Evolutionary conservation across 148 eudicot species (phyloP), one percentile per base, ranked within the genome.

Genomic region (Agrostemma githago): DNA sequence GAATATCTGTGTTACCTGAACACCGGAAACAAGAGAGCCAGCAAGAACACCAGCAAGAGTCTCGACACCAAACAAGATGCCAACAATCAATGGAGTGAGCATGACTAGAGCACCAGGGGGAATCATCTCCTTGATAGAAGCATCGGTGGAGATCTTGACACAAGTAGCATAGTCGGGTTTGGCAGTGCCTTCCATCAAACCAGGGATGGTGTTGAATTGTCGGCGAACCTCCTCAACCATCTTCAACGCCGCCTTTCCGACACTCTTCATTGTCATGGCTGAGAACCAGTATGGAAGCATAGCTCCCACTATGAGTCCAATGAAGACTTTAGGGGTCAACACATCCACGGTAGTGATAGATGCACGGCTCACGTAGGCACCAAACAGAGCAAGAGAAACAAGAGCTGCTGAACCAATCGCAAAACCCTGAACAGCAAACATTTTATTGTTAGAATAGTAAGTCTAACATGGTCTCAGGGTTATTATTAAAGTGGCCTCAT

Each of bases 251-350:
- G 98, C 98, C 71, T 82, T 91, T 46, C 98, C 98, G 41, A 93
- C 98, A 73, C 98, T 93, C 90, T 93, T 93, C 98, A 93, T 93
- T 70, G 98, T 93, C 98, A 93, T 91, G 79, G 98, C 98, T 3
- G 98, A 93, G 87, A 93, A 93, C 98, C 98, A 91, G 81, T 91
- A 93, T 43, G 98, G 98, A 79, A 93, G 95, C 98, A 93, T 93
- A 65, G 98, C 98, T 74, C 98, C 98, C 62, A 91, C 97, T 26
- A 93, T 41, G 79, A 93, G 77, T 77, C 98, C 98, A 68, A 93
- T 88, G 80, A 93, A 91, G 14, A 93, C 98, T 78, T 89, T 93
- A 2, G 98, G 98, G 66, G 86, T 85, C 82, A 87, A 72, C 20
- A 90, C 97, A 75, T 92, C 94, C 5, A 92, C 97, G 6, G 88